These are phyloP conservation scores for Amanita molliuscula DNA, from an alignment of 768 basidiomycete species.

Conservation along the genomic window DNA sequence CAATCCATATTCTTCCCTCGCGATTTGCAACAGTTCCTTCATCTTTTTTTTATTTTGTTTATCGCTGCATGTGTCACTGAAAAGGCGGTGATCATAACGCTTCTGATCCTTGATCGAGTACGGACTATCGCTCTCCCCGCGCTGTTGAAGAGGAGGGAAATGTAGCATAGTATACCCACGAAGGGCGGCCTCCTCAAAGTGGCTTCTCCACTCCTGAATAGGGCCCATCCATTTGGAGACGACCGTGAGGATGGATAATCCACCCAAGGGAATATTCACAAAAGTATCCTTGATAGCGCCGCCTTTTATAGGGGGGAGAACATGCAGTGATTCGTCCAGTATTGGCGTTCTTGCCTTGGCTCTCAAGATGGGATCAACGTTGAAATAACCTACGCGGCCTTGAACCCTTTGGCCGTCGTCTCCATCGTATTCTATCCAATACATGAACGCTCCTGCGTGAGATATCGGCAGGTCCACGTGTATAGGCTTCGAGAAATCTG, in stretches of 20 bases:
- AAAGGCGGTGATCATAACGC: constrained; percentile 70
- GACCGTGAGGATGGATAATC: constrained; percentile 78
- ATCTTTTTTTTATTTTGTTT: constrained; percentile 49
- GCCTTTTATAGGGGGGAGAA: constrained; percentile 40
- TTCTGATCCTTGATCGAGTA: constrained; percentile 90
- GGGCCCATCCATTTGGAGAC: constrained; percentile 99
- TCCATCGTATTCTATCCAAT: constrained; percentile 87
- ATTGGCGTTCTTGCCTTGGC: constrained; percentile 66
- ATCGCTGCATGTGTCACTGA: constrained; percentile 27
- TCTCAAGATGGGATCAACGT: constrained; percentile 85
- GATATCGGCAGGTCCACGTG: constrained; percentile 94
- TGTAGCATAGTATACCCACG: constrained; percentile 98
- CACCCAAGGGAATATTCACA: constrained; percentile 76
- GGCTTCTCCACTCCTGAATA: constrained; percentile 60
- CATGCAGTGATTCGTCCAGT: constrained; percentile 41
- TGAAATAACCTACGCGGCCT: constrained; percentile 90
- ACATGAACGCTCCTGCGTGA: constrained; percentile 92
- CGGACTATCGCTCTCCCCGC: constrained; percentile 84
- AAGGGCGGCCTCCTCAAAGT: constrained; percentile 76
- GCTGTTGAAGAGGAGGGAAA: constrained; percentile 89
- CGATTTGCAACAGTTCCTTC: constrained; percentile 53
- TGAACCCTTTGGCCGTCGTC: constrained; percentile 53
- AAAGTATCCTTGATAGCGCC: constrained; percentile 43
- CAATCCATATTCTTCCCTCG: constrained; percentile 80
- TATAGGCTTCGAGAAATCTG: constrained; percentile 82